phyloP scores from a whole-genome alignment of 164 flowering plant species.

The Stephania japonica region DNA sequence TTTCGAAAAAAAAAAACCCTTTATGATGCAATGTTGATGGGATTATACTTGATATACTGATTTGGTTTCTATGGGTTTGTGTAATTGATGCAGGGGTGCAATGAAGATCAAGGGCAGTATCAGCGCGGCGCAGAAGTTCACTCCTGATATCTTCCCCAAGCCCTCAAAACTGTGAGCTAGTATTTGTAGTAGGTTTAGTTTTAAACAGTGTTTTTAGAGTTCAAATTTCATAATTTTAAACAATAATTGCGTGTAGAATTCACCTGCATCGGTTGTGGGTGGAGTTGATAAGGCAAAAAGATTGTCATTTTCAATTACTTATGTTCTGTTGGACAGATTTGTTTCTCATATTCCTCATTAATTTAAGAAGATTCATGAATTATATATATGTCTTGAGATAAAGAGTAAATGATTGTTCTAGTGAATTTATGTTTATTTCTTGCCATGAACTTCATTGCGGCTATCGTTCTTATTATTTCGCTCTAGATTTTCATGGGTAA shows the following conservation, averaged over 20 bases:
- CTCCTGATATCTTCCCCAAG: constrained; percentile 97
- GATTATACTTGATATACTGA: neutral
- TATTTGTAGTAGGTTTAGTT: neutral
- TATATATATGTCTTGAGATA: neutral
- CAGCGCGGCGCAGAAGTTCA: constrained; percentile 93
- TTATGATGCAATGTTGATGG: neutral
- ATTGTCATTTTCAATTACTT: neutral
- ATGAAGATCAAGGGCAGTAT: constrained; percentile 93
- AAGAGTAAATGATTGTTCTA: neutral
- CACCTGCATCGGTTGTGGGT: neutral
- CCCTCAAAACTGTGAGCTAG: constrained; percentile 76
- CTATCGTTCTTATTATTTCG: neutral
- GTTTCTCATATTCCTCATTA: neutral
- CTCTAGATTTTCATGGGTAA: neutral
- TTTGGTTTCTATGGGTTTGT: neutral
- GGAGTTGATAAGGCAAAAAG: neutral
- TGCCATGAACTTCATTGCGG: neutral
- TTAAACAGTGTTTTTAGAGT: constrained; percentile 4
- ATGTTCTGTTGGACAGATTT: neutral
- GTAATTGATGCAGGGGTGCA: constrained; percentile 56
- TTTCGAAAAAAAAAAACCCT: neutral
- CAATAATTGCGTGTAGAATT: neutral
- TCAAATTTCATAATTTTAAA: neutral
- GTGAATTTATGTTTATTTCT: neutral
- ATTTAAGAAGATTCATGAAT: neutral